Evolutionary conservation across 225 moss, liverwort and hornwort genomes (phyloP).

Genomic region (Pseudisothecium myosuroides): DNA sequence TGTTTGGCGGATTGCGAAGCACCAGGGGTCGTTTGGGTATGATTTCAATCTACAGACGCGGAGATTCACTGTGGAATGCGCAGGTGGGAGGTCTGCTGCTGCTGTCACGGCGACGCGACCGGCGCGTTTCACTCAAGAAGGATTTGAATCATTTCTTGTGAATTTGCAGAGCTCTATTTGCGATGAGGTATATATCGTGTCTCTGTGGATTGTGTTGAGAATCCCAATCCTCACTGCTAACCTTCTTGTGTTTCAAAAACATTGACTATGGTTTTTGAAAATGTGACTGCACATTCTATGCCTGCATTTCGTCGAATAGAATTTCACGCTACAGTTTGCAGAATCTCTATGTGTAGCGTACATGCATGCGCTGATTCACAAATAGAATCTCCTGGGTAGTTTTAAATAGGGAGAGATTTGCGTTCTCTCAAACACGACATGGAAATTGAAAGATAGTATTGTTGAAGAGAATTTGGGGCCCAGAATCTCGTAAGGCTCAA

Average conservation of each 20-base stretch:
- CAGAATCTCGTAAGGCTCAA: not conserved
- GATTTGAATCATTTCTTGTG: constrained; percentile 56
- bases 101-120: not conserved
- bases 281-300: not conserved
- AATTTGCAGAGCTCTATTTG: constrained; percentile 60
- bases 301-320: not conserved
- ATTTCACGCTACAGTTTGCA: not conserved
- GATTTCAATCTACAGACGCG: not conserved
- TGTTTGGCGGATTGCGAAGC: not conserved
- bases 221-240: not conserved
- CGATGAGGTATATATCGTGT: constrained; percentile 12
- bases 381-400: not conserved
- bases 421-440: not conserved
- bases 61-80: not conserved
- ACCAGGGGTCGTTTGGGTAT: not conserved
- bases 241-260: not conserved
- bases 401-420: not conserved
- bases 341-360: not conserved
- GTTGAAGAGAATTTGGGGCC: not conserved
- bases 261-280: not conserved
- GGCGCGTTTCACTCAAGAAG: constrained; percentile 31
- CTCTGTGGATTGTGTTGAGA: not conserved
- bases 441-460: not conserved
- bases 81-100: not conserved
- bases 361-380: not conserved